Base-by-base conservation (phyloP, 2,329 filamentous ascomycete species). In the Amauroascus niger region DNA sequence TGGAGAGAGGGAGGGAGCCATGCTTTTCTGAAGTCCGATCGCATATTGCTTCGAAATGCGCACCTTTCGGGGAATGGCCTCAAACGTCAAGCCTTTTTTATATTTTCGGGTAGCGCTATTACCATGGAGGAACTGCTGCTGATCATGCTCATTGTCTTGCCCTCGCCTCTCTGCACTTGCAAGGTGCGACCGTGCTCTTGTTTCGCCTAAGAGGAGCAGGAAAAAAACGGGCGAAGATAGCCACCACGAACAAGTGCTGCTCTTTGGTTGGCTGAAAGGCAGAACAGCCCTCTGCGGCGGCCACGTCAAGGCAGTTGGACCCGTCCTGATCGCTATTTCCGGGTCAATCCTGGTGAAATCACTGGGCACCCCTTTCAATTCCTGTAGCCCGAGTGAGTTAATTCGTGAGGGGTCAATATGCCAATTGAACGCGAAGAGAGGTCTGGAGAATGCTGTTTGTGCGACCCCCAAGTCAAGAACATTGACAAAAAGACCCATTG, bases 301-400 rank as follows among this genome's bases (percentile, higher is more conserved):
- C 64, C 64, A 65, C 64, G 64, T 66, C 64, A 62, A 64, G 61
- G 53, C n/a, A 52, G 53, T 40, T 30, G 33, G 48, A 41, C 44
- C 43, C 52, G 43, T 53, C 41, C 18, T 53, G 43, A 39, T 53
- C 50, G 47, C 45, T 44, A 53, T 52, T 40, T 45, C 46, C 52
- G 43, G 48, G 44, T 53, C 47, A 55, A 51, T 53, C 50, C 50
- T 53, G 41, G 50, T 53, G 50, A 39, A n/a, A 39, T 46, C 18
- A 40, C 41, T 39, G 41, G 37, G 13, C 40, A 30, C 30, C 43
- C 50, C 50, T 39, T 37, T 40, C 50, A 39, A 28, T 28, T 46
- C 41, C 41, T 41, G 50, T 24, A 18, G 32, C 11, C 50, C 41
- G 50, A 46, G 32, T 40, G 50, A 46, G 32, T 47, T 37, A 47